Percentiles rank a stretch among this genome's conserved stretches.
phyloP scores from a whole-genome alignment of 257 asterid genomes.

The Ehretia macrophylla region DNA sequence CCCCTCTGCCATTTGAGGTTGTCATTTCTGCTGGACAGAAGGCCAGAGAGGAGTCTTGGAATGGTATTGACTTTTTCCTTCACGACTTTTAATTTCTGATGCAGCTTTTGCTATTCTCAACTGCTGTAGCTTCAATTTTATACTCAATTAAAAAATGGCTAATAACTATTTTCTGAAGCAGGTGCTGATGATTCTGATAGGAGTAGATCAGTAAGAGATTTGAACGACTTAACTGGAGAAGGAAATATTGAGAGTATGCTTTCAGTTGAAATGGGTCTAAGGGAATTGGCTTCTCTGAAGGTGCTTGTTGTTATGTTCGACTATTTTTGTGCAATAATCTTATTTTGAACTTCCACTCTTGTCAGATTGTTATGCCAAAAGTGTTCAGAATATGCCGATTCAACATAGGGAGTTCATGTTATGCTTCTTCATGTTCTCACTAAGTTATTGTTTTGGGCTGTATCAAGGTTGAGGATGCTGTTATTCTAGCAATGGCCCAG shows the following conservation, averaged over 20 bases:
- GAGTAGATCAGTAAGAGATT: conserved; percentile 50
- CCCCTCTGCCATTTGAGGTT: conserved; percentile 97
- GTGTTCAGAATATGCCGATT: not conserved
- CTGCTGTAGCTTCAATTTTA: not conserved
- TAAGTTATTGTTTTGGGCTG: conserved; percentile 15
- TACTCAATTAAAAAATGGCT: not conserved
- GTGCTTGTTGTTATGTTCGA: conserved; percentile 26
- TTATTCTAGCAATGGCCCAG: conserved; percentile 72
- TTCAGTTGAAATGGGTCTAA: conserved; percentile 97
- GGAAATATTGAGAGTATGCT: conserved; percentile 99
- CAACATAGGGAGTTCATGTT: not conserved
- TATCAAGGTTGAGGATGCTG: conserved; percentile 94
- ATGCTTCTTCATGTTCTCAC: not conserved
- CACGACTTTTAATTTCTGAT: conserved; percentile 7
- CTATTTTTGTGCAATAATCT: not conserved
- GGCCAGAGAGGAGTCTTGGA: conserved; percentile 88
- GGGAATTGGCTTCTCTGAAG: conserved; percentile 96
- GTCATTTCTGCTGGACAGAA: conserved; percentile 96
- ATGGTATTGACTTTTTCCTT: conserved; percentile 49
- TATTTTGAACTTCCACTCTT: not conserved
- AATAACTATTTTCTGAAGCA: conserved; percentile 25
- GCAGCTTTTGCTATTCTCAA: conserved; percentile 5
- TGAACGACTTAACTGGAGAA: conserved; percentile 91
- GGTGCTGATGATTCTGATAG: conserved; percentile 48
- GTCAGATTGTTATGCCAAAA: not conserved